Base-by-base conservation (phyloP, 306 rosid species). In the Trifolium fragiferum region DNA sequence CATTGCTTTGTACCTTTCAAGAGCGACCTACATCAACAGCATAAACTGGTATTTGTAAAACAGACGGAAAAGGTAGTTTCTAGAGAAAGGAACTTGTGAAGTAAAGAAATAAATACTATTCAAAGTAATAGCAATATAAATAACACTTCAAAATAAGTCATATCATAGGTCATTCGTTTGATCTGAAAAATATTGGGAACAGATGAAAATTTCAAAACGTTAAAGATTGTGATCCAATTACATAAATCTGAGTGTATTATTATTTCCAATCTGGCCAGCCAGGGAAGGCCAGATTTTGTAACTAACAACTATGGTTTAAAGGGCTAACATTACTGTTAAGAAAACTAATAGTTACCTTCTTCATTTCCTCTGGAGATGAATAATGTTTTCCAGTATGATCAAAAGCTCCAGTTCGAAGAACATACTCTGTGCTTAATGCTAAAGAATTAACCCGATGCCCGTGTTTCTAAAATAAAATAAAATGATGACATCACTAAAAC, bases 391-490 rank as follows among this genome's bases (percentile, higher is more conserved):
- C 84, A n/a, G 96, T 90, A 86, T 94, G 96, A 83, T 94, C 97
- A 84, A 80, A 94, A 63, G 97, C 95, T 66, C 99, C 97, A 7
- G 97, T 94, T 46, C 96, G 96, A 75, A 94, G 95, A 80, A 92
- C 96, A 82, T 88, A 94, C 75, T 94, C 97, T 0, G 99, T 92
- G 83, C 99, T 94, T 80, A 94, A 80, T 71, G 99, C 96, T 79
- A 94, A 89, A 77, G 97, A 86, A 87, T 94, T 94, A 66, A 94
- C 95, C 97, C 97, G 92, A 80, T 90, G 93, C 14, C 90, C 99
- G 76, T 94, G 99, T 73, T 96, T 97, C 99, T 91, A 68, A 60
- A 84, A 76, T 32, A 78, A 72, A 87, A 25, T 33, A 33, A 33
- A 33, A 33, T 33, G 37, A 33, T 7, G 7, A 33, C 37, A 33